These are phyloP conservation scores for Colletotrichum viniferum DNA, from an alignment of 2,329 filamentous ascomycete species.

Conservation along the genomic window DNA sequence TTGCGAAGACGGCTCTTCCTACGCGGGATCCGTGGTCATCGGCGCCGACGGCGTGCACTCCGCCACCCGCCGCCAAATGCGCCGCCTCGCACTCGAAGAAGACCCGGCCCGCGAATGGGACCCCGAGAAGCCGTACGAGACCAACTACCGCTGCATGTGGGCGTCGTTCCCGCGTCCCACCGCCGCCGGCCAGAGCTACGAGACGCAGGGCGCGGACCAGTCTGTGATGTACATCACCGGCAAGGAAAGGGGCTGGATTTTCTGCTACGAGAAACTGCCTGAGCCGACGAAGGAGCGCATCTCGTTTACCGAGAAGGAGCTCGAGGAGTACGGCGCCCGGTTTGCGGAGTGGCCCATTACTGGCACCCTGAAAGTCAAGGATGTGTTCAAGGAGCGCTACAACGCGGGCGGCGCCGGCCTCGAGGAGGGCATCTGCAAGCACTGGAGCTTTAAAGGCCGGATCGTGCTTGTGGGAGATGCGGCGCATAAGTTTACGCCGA, in stretches of 20 bases:
- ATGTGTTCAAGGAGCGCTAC: constrained; percentile 30
- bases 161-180: constrained; percentile 30
- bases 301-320: constrained; percentile 29
- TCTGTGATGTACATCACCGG: constrained; percentile 34
- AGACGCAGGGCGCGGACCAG: constrained; percentile 32
- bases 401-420: constrained; percentile 34
- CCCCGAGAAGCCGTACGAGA: constrained; percentile 18
- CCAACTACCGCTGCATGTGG: constrained; percentile 38
- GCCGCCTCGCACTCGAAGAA: constrained; percentile 28
- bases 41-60: constrained; percentile 50
- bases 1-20: constrained; percentile 35
- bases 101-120: constrained; percentile 13
- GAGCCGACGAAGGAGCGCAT: constrained; percentile 27
- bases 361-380: constrained; percentile 29
- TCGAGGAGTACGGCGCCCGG: constrained; percentile 25
- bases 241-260: constrained; percentile 32
- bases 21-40: constrained; percentile 39
- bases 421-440: constrained; percentile 38
- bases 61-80: constrained; percentile 36
- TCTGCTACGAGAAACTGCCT: constrained; percentile 35
- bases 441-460: constrained; percentile 38
- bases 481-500: constrained; percentile 42
- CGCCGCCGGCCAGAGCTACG: constrained; percentile 28
- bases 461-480: constrained; percentile 41
- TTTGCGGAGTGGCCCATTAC: constrained; percentile 32